Conservation (phyloP, 1,284 basidiomycete species). For the Trichosporon coremiiforme region DNA sequence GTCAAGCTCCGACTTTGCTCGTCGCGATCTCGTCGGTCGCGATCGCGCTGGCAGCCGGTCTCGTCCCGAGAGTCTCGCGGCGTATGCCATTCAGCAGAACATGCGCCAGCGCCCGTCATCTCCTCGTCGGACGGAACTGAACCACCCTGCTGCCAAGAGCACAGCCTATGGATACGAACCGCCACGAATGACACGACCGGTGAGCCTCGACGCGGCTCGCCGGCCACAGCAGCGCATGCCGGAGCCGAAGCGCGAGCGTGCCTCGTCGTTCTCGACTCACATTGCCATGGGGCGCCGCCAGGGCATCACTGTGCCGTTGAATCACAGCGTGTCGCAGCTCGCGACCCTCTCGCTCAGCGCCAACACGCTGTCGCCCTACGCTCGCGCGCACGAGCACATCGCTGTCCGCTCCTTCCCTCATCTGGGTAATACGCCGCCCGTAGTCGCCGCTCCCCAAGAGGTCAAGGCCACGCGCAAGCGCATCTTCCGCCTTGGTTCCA, state of each 20-base stretch:
- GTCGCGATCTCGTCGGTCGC: constrained; percentile 23
- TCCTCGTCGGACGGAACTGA: constrained; percentile 11
- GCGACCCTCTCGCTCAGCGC: constrained; percentile 81
- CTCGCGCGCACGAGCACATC: constrained; percentile 81
- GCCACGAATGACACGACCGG: not conserved
- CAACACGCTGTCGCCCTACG: constrained; percentile 88
- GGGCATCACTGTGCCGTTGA: constrained; percentile 69
- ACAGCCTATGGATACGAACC: constrained; percentile 2
- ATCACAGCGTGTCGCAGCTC: constrained; percentile 76
- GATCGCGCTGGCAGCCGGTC: constrained; percentile 13
- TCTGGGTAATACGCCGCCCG: constrained; percentile 40
- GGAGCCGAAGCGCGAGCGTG: constrained; percentile 8
- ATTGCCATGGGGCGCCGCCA: not conserved
- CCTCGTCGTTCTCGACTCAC: not conserved
- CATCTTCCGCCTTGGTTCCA: constrained; percentile 66
- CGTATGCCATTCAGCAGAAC: constrained; percentile 23
- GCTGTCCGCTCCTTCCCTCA: constrained; percentile 81
- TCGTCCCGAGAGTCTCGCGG: constrained; percentile 12
- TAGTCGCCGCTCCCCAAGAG: constrained; percentile 42
- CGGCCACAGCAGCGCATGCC: not conserved
- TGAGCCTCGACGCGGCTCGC: not conserved
- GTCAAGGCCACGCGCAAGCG: constrained; percentile 77
- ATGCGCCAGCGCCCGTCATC: not conserved
- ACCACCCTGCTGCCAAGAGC: not conserved
- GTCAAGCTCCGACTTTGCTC: constrained; percentile 40